Evolutionary conservation across 306 rosid genomes (phyloP).

Genomic region (Abrus pulchellus): DNA sequence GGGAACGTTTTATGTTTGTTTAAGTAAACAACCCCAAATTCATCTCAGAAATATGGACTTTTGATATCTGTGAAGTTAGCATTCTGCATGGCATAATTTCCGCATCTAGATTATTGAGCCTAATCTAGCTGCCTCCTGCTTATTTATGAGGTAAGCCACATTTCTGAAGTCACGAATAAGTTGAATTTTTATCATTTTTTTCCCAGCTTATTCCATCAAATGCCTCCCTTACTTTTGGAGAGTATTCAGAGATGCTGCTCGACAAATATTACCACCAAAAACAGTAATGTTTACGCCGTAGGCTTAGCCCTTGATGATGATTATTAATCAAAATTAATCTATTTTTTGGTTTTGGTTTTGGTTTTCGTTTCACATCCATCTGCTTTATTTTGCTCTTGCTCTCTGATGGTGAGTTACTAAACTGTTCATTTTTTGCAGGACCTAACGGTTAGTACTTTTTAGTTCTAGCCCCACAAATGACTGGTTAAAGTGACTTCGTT

Average conservation of each 20-base stretch:
- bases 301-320: conserved; percentile 19
- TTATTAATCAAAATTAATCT: conserved; percentile 31
- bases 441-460: not conserved
- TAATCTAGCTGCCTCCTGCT: not conserved
- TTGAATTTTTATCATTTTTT: conserved; percentile 8
- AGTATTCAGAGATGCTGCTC: conserved; percentile 85
- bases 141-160: not conserved
- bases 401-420: conserved; percentile 22
- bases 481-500: conserved; percentile 15
- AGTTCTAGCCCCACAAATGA: conserved; percentile 12
- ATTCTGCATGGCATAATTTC: conserved; percentile 17
- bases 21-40: not conserved
- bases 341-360: not conserved
- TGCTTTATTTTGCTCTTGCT: conserved; percentile 32
- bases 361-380: conserved; percentile 25
- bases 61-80: conserved; percentile 13
- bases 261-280: conserved; percentile 84
- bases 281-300: conserved; percentile 39
- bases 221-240: conserved; percentile 82
- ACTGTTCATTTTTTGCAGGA: conserved; percentile 32
- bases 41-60: conserved; percentile 6
- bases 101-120: conserved; percentile 5
- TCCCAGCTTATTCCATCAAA: conserved; percentile 77
- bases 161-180: conserved; percentile 17
- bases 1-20: no score